A percentile compares a stretch with the other conserved stretches of the same genome.
These are phyloP conservation scores for Sordaria brevicollis DNA, from an alignment of 495 filamentous ascomycete genomes.

Conservation along the genomic window DNA sequence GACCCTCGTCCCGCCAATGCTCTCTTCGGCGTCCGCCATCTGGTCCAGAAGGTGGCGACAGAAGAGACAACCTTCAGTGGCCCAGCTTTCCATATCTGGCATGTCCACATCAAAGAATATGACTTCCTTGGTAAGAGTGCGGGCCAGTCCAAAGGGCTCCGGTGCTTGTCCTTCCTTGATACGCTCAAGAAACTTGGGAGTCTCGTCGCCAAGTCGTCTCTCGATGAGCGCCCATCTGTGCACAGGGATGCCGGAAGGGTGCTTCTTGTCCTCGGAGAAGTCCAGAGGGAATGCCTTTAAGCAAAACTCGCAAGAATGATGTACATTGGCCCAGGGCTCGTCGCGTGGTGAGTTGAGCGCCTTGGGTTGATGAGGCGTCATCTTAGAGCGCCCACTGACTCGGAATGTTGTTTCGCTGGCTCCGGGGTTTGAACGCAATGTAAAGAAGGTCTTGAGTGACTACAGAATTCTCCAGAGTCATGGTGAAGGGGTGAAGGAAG, in stretches of 20 bases:
- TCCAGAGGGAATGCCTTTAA: background rate
- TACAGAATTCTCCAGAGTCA: background rate
- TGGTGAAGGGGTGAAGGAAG: background rate
- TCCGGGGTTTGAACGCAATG: background rate
- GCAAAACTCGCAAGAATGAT: background rate
- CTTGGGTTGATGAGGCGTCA: background rate
- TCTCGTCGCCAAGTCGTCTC: background rate
- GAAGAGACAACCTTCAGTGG: background rate
- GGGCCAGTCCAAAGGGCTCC: background rate
- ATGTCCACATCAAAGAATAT: background rate
- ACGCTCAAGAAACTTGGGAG: background rate
- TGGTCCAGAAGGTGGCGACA: background rate
- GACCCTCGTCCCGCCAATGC: background rate
- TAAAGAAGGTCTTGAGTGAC: background rate
- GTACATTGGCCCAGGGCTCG: background rate
- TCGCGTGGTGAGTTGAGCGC: background rate
- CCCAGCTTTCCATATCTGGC: background rate
- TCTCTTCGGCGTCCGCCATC: background rate
- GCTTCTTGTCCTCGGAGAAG: background rate
- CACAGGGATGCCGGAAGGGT: background rate
- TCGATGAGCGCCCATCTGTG: background rate
- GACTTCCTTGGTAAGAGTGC: background rate
- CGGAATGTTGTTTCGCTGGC: background rate
- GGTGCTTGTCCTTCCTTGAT: background rate
- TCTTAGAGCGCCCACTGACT: background rate